Conservation (phyloP, 805 yeast genomes). For the Hanseniaspora lindneri region DNA sequence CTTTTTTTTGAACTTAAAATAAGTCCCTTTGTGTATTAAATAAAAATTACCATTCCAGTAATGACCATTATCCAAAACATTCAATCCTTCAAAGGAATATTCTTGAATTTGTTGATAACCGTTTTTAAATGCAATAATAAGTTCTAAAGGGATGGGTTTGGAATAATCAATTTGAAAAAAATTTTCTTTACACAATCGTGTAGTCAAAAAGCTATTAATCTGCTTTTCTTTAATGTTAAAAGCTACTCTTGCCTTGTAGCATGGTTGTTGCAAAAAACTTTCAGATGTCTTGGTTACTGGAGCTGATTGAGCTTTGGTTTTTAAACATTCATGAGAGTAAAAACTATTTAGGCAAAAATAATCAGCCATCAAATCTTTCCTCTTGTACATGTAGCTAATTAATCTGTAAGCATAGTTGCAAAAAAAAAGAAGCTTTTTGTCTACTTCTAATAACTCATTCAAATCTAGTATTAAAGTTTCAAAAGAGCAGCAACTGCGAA, state of each 20-base stretch:
- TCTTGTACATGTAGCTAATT: slow-evolving; percentile 14
- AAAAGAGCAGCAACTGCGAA: slow-evolving; percentile 6
- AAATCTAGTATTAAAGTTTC: slow-evolving; percentile 6
- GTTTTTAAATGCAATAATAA: slow-evolving; percentile 1
- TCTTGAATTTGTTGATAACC: slow-evolving; percentile 1
- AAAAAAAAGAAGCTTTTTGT: slow-evolving; percentile 10
- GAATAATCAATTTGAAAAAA: slow-evolving; percentile 6
- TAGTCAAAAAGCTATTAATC: slow-evolving; percentile 11
- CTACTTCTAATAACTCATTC: neutral
- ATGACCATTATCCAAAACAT: slow-evolving; percentile 3
- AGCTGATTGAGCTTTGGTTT: neutral
- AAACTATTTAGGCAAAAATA: slow-evolving; percentile 5
- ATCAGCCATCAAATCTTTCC: slow-evolving; percentile 7
- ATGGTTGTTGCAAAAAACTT: neutral
- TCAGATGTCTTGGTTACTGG: slow-evolving; percentile 8
- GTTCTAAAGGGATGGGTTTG: slow-evolving; percentile 6
- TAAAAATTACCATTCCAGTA: slow-evolving; percentile 14
- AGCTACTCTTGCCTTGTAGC: slow-evolving; percentile 14
- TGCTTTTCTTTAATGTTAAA: slow-evolving; percentile 13
- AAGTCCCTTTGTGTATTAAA: neutral
- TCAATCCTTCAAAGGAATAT: neutral
- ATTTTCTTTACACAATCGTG: slow-evolving; percentile 11
- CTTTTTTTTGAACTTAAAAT: neutral
- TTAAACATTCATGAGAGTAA: neutral
- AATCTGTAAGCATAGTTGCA: slow-evolving; percentile 14